Evolutionary conservation across 2,329 filamentous ascomycete genomes (phyloP).

Genomic region (Teratosphaeria viscida): DNA sequence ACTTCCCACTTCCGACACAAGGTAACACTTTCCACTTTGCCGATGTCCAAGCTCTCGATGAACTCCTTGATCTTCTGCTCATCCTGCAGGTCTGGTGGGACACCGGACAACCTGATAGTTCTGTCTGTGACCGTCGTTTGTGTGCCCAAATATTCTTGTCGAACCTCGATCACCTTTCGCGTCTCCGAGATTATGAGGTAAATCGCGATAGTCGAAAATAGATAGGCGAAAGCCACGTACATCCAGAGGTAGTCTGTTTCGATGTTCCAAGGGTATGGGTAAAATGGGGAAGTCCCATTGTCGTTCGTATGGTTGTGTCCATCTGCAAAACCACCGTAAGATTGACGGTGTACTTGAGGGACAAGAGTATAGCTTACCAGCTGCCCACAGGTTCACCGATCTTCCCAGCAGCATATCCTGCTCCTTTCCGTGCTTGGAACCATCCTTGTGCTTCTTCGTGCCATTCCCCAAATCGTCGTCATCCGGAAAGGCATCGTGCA

Average conservation of each 20-base stretch:
- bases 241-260: conserved; percentile 68
- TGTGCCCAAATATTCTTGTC: conserved; percentile 84
- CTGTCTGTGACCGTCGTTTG: conserved; percentile 94
- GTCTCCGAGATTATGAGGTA: conserved; percentile 80
- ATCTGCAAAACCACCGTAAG: not conserved
- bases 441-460: not conserved
- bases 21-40: conserved; percentile 77
- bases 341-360: not conserved
- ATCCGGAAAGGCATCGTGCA: conserved; percentile 59
- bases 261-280: conserved; percentile 12
- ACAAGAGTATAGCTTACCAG: not conserved
- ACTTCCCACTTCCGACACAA: conserved; percentile 79
- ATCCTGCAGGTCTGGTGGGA: conserved; percentile 66
- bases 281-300: conserved; percentile 3
- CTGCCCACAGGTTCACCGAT: not conserved
- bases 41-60: conserved; percentile 79
- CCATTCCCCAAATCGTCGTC: conserved; percentile 17
- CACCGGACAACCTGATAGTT: conserved; percentile 82
- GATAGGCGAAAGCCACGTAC: conserved; percentile 87
- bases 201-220: conserved; percentile 73
- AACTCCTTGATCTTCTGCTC: conserved; percentile 78
- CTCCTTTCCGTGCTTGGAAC: not conserved
- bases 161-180: conserved; percentile 68
- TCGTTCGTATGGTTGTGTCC: conserved; percentile 1
- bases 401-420: not conserved